Base-by-base conservation (phyloP, 768 basidiomycete species). In the Stropharia rugosoannulata region DNA sequence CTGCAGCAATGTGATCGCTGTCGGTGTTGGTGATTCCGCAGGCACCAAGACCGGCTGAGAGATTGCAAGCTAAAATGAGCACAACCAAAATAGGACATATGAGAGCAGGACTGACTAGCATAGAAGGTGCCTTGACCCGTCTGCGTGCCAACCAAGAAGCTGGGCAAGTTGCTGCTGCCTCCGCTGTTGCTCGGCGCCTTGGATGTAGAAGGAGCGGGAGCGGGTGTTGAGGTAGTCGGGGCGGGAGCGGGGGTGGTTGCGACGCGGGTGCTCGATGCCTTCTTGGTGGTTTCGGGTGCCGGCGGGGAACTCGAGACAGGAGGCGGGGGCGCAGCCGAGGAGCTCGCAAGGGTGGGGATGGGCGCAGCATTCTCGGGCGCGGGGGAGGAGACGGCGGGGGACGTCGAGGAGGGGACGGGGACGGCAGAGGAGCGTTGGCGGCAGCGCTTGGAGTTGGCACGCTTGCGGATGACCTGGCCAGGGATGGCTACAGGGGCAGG, bases 1-100 rank as follows among this genome's bases (percentile, higher is more conserved):
- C 82, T 8, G 87, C 87, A 54, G 73, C 83, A 59, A 88, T 85
- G 64, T 67, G 62, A 52, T 88, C 77, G 7, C 58, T 55, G 62
- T 82, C 80, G 0, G 56, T 68, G 72, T 85, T 86, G 44, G 70
- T 74, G 61, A 80, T 76, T 45, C 86, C 86, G 66, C 87, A 89
- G 8, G 87, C 78, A 51, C 84, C 84, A 41, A 87, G 76, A 50
- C 85, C 87, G 56, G 84, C 78, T 79, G 45, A 18, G 47, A 25
- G 49, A 60, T 32, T 32, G 9, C 35, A 50, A 58, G 41, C 32
- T 59, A 46, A 13, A 35, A 40, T 40, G 38, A 54, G 25, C 39
- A 48, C 15, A 57, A 11, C 15, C 44, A 35, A 22, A 22, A 22
- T 27, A 12, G 35, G 29, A n/a, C 22, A 59, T 32, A 18, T 40